phyloP scores from a whole-genome alignment of 768 basidiomycete species.

The Phlebiopsis flavidoalba region DNA sequence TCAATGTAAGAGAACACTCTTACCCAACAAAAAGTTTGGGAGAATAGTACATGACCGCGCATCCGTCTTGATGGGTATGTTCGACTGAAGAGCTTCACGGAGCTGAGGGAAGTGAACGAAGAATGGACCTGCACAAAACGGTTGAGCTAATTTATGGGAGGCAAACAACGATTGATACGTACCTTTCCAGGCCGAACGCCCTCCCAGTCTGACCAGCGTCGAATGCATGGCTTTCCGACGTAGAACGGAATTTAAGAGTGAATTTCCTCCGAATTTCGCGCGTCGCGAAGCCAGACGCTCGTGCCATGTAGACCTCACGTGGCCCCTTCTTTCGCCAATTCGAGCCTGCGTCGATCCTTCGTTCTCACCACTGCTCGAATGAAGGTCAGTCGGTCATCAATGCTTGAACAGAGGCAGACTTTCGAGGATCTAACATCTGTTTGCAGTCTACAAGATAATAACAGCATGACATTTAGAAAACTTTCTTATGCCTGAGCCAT shows the following conservation, averaged over 20 bases:
- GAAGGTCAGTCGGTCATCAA: too few species aligned
- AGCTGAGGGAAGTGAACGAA: constrained; percentile 92
- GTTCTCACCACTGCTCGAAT: too few species aligned
- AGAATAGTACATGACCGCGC: constrained; percentile 89
- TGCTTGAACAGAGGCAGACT: too few species aligned
- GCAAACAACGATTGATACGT: neutral
- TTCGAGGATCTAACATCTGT: neutral
- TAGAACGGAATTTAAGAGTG: neutral
- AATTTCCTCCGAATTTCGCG: constrained; percentile 1
- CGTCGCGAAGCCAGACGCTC: neutral
- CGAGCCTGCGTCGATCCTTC: too few species aligned
- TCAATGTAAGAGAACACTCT: constrained; percentile 22
- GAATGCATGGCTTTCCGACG: constrained; percentile 46
- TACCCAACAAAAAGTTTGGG: constrained; percentile 95
- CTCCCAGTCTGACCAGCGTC: constrained; percentile 53
- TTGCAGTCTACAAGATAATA: neutral
- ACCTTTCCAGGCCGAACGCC: constrained; percentile 85
- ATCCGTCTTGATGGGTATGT: constrained; percentile 83
- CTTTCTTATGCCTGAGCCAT: constrained; percentile 12
- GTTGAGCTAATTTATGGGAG: neutral
- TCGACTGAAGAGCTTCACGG: constrained; percentile 71
- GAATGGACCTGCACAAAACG: constrained; percentile 65
- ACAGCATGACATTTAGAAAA: neutral
- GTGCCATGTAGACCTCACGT: neutral
- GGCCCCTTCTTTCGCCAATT: neutral